Conservation (phyloP, 2,329 filamentous ascomycete species). For the Sporothrix pseudoabietina region DNA sequence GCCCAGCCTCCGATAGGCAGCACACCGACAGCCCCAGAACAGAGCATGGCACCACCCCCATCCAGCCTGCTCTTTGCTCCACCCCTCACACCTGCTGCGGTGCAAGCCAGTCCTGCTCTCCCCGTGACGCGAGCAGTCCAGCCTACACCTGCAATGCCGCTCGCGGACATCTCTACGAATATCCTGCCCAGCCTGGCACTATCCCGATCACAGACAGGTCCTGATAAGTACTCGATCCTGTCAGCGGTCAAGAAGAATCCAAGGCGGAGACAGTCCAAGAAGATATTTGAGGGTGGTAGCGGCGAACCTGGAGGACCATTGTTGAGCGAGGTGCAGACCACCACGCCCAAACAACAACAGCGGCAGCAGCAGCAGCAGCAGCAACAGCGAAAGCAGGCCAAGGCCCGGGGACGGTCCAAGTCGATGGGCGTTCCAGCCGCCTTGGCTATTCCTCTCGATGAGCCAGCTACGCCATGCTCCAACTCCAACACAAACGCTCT, state of each 20-base stretch:
- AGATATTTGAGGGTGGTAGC: slow-evolving; percentile 29
- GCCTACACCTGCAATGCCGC: background rate
- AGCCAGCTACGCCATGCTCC: background rate
- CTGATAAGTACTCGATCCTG: slow-evolving; percentile 47
- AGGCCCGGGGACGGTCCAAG: slow-evolving; percentile 17
- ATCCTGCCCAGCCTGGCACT: background rate
- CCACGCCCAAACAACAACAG: background rate
- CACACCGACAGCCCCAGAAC: background rate
- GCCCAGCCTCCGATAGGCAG: background rate
- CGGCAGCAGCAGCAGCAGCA: background rate
- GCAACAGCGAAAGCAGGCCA: background rate
- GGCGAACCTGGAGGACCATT: background rate
- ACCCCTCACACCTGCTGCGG: background rate
- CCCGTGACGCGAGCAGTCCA: background rate
- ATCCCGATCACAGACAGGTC: background rate
- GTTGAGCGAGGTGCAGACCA: background rate
- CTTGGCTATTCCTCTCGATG: too few species aligned
- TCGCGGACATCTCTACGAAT: slow-evolving; percentile 15
- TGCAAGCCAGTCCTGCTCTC: background rate
- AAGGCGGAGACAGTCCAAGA: slow-evolving; percentile 28
- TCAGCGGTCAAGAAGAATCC: slow-evolving; percentile 54
- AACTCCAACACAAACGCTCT: background rate
- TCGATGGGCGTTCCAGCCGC: slow-evolving; percentile 18
- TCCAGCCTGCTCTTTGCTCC: background rate
- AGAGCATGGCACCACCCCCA: background rate